These are phyloP conservation scores for Dryadomyces quercivorus DNA, from an alignment of 2,329 filamentous ascomycete genomes.

Conservation along the genomic window DNA sequence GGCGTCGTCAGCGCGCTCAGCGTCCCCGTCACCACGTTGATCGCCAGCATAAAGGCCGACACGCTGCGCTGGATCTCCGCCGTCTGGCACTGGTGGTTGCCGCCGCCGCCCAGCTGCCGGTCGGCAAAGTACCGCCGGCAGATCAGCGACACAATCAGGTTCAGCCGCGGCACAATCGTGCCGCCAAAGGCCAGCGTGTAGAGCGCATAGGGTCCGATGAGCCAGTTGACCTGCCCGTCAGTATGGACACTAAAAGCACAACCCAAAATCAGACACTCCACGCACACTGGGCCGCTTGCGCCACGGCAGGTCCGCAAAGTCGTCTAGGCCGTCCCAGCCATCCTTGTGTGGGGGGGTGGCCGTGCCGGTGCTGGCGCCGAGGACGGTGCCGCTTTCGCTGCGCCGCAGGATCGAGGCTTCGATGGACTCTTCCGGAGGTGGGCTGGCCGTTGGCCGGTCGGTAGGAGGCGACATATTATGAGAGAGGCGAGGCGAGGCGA, in stretches of 20 bases:
- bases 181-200: slow-evolving; percentile 82
- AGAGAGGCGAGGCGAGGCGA: too few species aligned
- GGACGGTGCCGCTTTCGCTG: neutral
- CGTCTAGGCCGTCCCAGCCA: slow-evolving; percentile 37
- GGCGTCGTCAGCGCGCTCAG: slow-evolving; percentile 74
- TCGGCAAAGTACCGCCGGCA: slow-evolving; percentile 76
- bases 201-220: slow-evolving; percentile 67
- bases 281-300: slow-evolving; percentile 50
- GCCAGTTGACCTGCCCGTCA: slow-evolving; percentile 59
- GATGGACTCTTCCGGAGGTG: neutral
- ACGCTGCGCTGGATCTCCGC: slow-evolving; percentile 67
- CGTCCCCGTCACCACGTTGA: slow-evolving; percentile 61
- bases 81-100: slow-evolving; percentile 64
- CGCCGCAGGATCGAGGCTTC: neutral
- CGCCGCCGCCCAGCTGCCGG: slow-evolving; percentile 44
- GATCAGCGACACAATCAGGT: slow-evolving; percentile 72
- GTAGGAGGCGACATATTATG: too few species aligned
- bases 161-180: slow-evolving; percentile 73
- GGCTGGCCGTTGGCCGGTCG: too few species aligned
- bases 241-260: slow-evolving; percentile 8
- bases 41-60: slow-evolving; percentile 65
- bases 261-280: slow-evolving; percentile 5
- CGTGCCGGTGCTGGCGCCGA: neutral
- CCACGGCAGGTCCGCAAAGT: slow-evolving; percentile 51
- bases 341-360: slow-evolving; percentile 7